phyloP scores from a whole-genome alignment of 805 yeast genomes.

The Kuraishia hungarica region DNA sequence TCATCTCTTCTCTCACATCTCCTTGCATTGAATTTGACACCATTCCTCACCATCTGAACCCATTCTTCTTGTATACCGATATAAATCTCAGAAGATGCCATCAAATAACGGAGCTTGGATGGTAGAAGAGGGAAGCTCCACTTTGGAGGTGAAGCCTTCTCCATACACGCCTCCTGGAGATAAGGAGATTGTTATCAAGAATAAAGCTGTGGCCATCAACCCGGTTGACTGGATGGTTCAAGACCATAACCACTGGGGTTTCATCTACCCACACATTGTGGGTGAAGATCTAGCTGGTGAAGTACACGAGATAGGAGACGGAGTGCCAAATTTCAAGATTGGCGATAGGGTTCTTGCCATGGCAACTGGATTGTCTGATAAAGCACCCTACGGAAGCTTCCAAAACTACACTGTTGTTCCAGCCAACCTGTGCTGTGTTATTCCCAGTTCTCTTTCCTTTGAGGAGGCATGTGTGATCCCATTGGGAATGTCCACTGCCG shows the following conservation, averaged over 20 bases:
- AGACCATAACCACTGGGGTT: too few species aligned
- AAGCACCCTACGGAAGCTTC: not conserved
- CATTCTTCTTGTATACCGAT: too few species aligned
- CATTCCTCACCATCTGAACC: too few species aligned
- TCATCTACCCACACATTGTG: not conserved
- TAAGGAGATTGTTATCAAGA: not conserved
- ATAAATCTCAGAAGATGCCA: too few species aligned
- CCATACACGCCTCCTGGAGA: not conserved
- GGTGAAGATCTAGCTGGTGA: slow-evolving; percentile 7
- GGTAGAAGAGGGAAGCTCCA: not conserved
- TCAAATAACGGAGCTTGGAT: not conserved
- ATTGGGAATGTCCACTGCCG: slow-evolving; percentile 3
- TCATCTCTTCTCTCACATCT: too few species aligned
- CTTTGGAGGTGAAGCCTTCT: not conserved
- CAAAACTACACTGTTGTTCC: not conserved
- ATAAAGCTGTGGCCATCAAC: slow-evolving; percentile 3
- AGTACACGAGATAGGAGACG: slow-evolving; percentile 4
- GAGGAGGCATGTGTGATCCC: slow-evolving; percentile 7
- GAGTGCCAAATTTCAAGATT: slow-evolving; percentile 4
- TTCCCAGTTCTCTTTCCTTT: slow-evolving; percentile 5
- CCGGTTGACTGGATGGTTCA: not conserved
- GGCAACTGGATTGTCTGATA: not conserved
- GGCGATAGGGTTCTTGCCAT: slow-evolving; percentile 7
- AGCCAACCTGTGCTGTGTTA: not conserved
- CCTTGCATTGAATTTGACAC: too few species aligned